A percentile compares a stretch with the other conserved stretches of the same genome.
phyloP scores from a whole-genome alignment of 2,329 filamentous ascomycete species.

The Nemania bipapillata region DNA sequence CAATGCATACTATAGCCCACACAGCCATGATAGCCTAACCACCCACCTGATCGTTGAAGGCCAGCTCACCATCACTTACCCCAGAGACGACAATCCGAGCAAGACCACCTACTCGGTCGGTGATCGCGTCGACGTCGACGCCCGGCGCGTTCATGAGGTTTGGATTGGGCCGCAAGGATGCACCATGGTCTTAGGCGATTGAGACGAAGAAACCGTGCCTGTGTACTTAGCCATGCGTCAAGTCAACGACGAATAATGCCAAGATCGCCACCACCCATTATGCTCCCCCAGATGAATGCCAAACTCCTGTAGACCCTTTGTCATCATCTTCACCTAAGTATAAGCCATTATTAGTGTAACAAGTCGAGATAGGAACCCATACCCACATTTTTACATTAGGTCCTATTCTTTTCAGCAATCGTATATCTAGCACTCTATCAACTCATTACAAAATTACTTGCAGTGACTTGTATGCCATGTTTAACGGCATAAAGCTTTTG shows the following conservation, averaged over 20 bases:
- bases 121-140: slow-evolving; percentile 73
- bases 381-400: neutral
- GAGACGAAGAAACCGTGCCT: neutral
- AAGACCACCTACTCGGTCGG: slow-evolving; percentile 71
- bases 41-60: slow-evolving; percentile 76
- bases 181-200: slow-evolving; percentile 74
- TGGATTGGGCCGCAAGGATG: slow-evolving; percentile 74
- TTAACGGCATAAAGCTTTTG: neutral
- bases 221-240: neutral
- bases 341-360: neutral
- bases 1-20: slow-evolving; percentile 74
- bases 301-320: neutral
- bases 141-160: slow-evolving; percentile 72
- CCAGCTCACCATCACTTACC: slow-evolving; percentile 73
- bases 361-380: neutral
- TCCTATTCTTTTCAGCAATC: neutral
- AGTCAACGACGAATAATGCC: neutral
- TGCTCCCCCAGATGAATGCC: neutral
- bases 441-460: neutral
- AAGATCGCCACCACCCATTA: neutral
- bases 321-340: neutral
- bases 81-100: slow-evolving; percentile 63
- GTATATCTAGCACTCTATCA: neutral
- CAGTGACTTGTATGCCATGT: neutral
- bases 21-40: slow-evolving; percentile 71